Conservation (phyloP, 2,329 filamentous ascomycete genomes). For the Penicillium sclerotiorum region DNA sequence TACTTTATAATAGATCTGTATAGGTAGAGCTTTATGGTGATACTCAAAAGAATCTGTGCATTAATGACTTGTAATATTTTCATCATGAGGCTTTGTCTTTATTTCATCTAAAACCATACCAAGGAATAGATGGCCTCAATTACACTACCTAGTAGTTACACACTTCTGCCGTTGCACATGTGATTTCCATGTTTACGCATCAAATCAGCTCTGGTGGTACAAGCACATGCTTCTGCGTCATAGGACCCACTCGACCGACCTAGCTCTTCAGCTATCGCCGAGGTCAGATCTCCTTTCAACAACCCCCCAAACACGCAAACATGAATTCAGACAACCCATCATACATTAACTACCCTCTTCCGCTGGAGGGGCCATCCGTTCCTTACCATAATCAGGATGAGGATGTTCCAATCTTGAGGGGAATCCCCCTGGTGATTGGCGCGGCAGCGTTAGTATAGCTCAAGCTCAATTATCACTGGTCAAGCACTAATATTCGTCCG, state of each 20-base stretch:
- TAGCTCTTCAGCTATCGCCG: constrained; percentile 9
- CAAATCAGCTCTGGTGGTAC: too few species aligned
- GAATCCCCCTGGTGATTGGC: constrained; percentile 63
- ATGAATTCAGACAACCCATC: constrained; percentile 25
- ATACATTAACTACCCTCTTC: constrained; percentile 42
- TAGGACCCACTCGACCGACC: not conserved
- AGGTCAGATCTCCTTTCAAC: constrained; percentile 5
- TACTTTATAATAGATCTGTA: too few species aligned
- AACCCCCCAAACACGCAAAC: constrained; percentile 2
- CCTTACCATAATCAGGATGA: constrained; percentile 55
- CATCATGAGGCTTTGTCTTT: too few species aligned
- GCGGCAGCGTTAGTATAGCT: constrained; percentile 60
- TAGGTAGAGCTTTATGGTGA: not conserved
- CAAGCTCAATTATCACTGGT: not conserved
- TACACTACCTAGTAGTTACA: too few species aligned
- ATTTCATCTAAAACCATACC: constrained; percentile 2
- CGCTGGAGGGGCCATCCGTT: constrained; percentile 43
- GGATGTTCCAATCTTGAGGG: constrained; percentile 71
- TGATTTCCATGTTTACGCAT: too few species aligned
- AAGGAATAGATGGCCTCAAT: too few species aligned
- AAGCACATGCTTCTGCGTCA: too few species aligned
- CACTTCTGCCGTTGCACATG: too few species aligned
- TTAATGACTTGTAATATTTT: constrained; percentile 4
- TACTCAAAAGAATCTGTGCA: not conserved
- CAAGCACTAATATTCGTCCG: not conserved